Conservation (phyloP, 345 rosid species). For the Geranium rotundifolium region DNA sequence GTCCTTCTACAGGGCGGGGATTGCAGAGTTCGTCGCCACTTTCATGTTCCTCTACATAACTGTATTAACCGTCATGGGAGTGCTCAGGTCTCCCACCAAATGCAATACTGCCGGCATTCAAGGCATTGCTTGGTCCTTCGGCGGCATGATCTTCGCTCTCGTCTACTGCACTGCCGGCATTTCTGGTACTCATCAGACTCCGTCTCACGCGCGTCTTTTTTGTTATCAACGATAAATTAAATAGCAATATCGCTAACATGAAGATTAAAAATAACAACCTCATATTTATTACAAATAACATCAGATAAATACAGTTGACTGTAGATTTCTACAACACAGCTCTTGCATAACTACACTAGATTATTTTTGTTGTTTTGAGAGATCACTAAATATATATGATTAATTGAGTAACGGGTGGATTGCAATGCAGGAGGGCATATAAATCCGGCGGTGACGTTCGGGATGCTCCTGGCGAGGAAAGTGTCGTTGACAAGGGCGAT, state of each 20-base stretch:
- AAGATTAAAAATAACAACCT: too few species aligned
- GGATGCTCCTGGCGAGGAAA: conserved; percentile 35
- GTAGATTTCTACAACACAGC: too few species aligned
- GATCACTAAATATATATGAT: not conserved
- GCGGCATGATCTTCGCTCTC: conserved; percentile 33
- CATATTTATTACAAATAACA: too few species aligned
- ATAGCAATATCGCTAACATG: too few species aligned
- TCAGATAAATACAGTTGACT: not conserved
- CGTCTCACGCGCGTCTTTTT: too few species aligned
- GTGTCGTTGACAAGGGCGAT: conserved; percentile 31
- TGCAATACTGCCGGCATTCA: conserved; percentile 27
- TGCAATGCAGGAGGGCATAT: conserved; percentile 32
- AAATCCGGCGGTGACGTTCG: conserved; percentile 37
- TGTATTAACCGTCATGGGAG: conserved; percentile 30
- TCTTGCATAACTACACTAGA: not conserved
- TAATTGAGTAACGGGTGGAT: not conserved
- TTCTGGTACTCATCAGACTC: too few species aligned
- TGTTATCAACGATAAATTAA: too few species aligned
- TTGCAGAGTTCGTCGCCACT: conserved; percentile 18
- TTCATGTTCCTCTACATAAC: conserved; percentile 29
- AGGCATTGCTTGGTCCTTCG: conserved; percentile 38
- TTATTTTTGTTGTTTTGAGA: not conserved
- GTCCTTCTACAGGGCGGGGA: too few species aligned
- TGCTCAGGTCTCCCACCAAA: conserved; percentile 19
- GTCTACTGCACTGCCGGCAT: conserved; percentile 16